These are phyloP conservation scores for Coelastrella sp. DNA, from an alignment of 139 green algal species.

Conservation along the genomic window DNA sequence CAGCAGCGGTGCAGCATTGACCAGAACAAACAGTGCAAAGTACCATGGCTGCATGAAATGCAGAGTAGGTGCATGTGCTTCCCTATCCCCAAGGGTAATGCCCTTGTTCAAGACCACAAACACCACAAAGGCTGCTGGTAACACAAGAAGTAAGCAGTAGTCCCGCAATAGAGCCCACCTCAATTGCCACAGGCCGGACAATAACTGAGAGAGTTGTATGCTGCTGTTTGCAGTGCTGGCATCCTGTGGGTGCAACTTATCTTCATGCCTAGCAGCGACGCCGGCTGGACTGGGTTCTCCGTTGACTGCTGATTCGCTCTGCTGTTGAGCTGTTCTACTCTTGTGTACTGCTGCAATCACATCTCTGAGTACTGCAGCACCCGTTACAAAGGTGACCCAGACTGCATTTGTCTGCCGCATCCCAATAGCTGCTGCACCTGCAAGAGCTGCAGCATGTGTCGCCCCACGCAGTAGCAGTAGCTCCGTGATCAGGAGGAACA, in stretches of 20 bases:
- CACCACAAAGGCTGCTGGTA: constrained; percentile 70
- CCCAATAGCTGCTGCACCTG: constrained; percentile 66
- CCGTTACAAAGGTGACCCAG: constrained; percentile 85
- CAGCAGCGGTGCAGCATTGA: not conserved
- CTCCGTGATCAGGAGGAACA: constrained; percentile 71
- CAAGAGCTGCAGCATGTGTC: constrained; percentile 25
- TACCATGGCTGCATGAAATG: constrained; percentile 90
- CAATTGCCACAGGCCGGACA: constrained; percentile 1
- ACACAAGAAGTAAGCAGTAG: constrained; percentile 62
- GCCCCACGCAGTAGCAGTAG: constrained; percentile 30
- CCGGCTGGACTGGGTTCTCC: too few relatives aligned
- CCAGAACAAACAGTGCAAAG: constrained; percentile 70
- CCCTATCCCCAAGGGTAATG: constrained; percentile 87
- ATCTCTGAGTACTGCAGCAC: constrained; percentile 43
- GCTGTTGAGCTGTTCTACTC: too few relatives aligned
- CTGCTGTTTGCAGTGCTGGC: not conserved
- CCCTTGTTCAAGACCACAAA: constrained; percentile 90
- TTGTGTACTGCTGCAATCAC: not conserved
- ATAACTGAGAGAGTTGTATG: not conserved
- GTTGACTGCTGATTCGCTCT: too few relatives aligned
- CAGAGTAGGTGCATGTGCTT: constrained; percentile 73
- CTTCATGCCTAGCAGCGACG: not conserved
- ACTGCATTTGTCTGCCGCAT: constrained; percentile 95
- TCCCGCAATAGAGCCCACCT: constrained; percentile 43
- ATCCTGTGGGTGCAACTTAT: not conserved